These are phyloP conservation scores for Elaeagnus macrophylla DNA, from an alignment of 306 rosid species.

Conservation along the genomic window DNA sequence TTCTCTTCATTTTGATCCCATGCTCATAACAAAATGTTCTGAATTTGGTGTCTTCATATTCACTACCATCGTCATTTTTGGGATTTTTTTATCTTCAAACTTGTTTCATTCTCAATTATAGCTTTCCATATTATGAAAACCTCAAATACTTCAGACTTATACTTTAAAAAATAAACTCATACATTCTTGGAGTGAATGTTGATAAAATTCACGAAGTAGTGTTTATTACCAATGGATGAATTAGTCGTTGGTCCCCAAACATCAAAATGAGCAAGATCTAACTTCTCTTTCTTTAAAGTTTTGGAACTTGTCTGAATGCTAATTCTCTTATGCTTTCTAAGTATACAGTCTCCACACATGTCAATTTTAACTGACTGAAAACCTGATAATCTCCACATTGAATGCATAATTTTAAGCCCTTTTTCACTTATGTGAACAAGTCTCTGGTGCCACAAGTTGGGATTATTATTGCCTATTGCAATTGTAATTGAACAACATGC, in stretches of 20 bases:
- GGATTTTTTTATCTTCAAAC: neutral
- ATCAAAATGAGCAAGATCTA: neutral
- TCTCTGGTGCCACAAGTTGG: neutral
- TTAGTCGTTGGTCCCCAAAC: neutral
- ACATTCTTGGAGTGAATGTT: neutral
- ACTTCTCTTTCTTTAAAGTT: neutral
- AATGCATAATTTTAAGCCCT: too few species aligned
- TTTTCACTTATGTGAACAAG: too few species aligned
- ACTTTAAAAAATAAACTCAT: neutral
- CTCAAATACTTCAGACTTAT: neutral
- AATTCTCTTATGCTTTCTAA: neutral
- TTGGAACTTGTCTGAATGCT: neutral
- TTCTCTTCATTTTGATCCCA: neutral
- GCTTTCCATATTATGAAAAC: neutral
- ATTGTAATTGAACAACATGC: neutral
- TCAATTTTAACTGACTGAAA: neutral
- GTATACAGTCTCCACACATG: neutral
- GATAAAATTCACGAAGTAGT: neutral
- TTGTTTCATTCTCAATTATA: neutral
- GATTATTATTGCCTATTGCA: neutral
- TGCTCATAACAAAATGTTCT: too few species aligned
- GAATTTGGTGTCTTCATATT: too few species aligned
- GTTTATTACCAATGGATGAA: constrained; percentile 1
- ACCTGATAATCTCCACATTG: neutral
- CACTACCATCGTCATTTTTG: neutral